Evolutionary conservation across 805 yeast species (phyloP).

Genomic region (Kuraishia piskuri): DNA sequence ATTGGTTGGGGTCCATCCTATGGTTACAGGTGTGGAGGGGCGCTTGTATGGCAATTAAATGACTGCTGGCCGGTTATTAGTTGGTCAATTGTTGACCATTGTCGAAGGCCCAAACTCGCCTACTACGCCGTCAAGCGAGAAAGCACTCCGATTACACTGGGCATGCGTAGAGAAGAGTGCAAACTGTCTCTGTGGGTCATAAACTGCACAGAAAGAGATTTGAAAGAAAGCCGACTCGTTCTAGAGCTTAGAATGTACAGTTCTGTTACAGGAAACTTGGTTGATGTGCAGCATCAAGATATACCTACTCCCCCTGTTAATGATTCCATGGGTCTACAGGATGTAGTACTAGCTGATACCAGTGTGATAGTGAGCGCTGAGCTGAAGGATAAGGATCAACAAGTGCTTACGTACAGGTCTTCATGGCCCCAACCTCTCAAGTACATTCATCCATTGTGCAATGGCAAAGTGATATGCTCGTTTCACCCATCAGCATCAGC

Average conservation of each 20-base stretch:
- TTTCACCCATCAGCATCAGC: not conserved
- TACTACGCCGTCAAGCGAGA: conserved; percentile 39
- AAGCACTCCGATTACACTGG: conserved; percentile 21
- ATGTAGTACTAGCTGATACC: not conserved
- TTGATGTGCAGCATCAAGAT: conserved; percentile 17
- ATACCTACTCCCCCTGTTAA: conserved; percentile 7
- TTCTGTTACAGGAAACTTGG: not conserved
- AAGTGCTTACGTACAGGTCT: not conserved
- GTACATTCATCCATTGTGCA: conserved; percentile 22
- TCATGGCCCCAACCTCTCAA: not conserved
- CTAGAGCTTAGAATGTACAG: not conserved
- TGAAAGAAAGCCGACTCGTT: not conserved
- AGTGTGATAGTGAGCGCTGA: not conserved
- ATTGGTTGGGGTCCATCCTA: not conserved
- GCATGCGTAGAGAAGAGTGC: conserved; percentile 20
- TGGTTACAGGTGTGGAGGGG: conserved; percentile 20
- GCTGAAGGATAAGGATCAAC: not conserved
- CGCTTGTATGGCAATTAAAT: conserved; percentile 44
- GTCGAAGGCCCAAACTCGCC: conserved; percentile 32
- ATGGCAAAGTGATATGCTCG: not conserved
- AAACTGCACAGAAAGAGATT: conserved; percentile 1
- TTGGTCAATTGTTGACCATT: conserved; percentile 39
- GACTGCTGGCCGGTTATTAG: conserved; percentile 47
- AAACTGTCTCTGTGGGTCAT: not conserved
- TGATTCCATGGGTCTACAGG: conserved; percentile 3